These are phyloP conservation scores for Silene uniflora DNA, from an alignment of 148 eudicot genomes.

Conservation along the genomic window DNA sequence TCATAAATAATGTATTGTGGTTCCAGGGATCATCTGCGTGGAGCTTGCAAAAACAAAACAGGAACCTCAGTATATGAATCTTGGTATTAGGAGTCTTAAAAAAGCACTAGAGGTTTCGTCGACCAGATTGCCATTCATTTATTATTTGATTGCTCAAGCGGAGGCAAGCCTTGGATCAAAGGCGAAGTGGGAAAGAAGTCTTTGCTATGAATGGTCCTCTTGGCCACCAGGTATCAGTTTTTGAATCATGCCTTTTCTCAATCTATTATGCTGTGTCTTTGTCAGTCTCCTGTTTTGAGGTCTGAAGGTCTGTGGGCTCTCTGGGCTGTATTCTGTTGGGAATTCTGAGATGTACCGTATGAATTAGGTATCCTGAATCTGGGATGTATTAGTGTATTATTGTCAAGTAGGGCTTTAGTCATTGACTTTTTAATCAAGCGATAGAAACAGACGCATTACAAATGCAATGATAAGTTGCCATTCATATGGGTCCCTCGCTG, in stretches of 20 bases:
- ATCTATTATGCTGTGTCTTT: background rate
- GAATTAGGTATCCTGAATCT: background rate
- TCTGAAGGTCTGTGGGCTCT: background rate
- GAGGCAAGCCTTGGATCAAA: constrained; percentile 88
- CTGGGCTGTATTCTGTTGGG: background rate
- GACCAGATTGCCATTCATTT: constrained; percentile 51
- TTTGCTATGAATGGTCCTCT: constrained; percentile 67
- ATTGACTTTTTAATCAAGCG: background rate
- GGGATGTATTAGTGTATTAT: background rate
- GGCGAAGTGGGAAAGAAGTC: constrained; percentile 62
- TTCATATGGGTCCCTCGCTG: background rate
- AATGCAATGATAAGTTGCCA: background rate
- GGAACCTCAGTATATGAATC: constrained; percentile 54
- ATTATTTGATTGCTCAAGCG: constrained; percentile 78
- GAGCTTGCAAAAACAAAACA: constrained; percentile 63
- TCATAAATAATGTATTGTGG: constrained; percentile 14
- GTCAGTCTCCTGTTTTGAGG: background rate
- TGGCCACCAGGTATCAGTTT: constrained; percentile 81
- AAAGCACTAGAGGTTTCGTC: constrained; percentile 55
- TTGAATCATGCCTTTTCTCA: background rate
- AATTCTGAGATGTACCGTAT: background rate
- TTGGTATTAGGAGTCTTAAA: constrained; percentile 62
- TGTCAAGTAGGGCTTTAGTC: background rate
- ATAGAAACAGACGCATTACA: background rate
- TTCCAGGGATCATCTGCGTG: constrained; percentile 75